Evolutionary conservation across 164 flowering plant species (phyloP), one percentile per base, ranked within the genome.

Genomic region (Berberis vulgaris): DNA sequence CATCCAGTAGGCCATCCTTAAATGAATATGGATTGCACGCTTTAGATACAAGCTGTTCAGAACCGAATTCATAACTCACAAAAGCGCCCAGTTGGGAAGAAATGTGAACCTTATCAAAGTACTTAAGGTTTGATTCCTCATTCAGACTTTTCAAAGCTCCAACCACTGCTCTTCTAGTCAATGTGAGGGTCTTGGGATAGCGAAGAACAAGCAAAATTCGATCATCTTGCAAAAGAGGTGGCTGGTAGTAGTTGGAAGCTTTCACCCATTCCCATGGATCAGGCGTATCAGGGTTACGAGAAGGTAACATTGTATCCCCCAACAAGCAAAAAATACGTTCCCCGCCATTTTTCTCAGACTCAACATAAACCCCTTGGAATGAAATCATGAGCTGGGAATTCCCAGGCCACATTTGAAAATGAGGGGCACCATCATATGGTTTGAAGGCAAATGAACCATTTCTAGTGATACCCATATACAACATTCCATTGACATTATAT

Each of bases 121-220:
- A 88, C 81, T 83, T 87, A 2, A 45, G 70, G 54, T 70, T 81
- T 45, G 87, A 73, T 64, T 75, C 79, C 10, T 61, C 60, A 66
- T 84, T 86, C 46, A 89, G 71, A 71, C 96, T 89, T 71, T 41
- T 89, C 88, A 92, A 62, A 64, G 82, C 85, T 9, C 98, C 98
- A 60, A 9, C 65, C 42, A 89, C 71, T 6, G 52, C 82, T 62
- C 85, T 68, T 42, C 58, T 78, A 7, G 78, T 80, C 71, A 92
- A 65, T 2, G 83, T 73, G 54, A 77, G 63, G 39, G 59, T 86
- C 72, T 64, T 77, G 1, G 98, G 98, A 56, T 77, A 86, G 26
- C 69, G 85, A 67, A 92, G 84, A 68, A 85, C 73, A 55, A 89
- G 84, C 65, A 86, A 54, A 61, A 92, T 80, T 63, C 69, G 84